A percentile compares a stretch with the other conserved stretches of the same genome.
Evolutionary conservation across 371 early-diverging fungal genomes (phyloP).

Genomic region (Batkoa obscura): DNA sequence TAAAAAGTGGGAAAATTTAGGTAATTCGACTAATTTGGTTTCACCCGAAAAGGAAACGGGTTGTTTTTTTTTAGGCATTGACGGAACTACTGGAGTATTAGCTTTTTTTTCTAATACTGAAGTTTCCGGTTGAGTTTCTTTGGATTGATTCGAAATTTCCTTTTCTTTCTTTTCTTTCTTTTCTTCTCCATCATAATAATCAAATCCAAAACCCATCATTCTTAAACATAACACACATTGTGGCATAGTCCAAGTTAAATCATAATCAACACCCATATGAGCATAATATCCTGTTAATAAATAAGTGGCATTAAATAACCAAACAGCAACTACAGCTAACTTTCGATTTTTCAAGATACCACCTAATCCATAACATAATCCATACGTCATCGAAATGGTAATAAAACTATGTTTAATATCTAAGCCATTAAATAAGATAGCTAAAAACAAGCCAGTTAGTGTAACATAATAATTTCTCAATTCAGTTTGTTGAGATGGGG

Average conservation of each 20-base stretch:
- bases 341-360: slow-evolving; percentile 5
- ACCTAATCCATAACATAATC: slow-evolving; percentile 16
- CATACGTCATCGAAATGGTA: slow-evolving; percentile 29
- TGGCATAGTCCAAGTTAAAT: slow-evolving; percentile 49
- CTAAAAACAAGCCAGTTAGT: slow-evolving; percentile 23
- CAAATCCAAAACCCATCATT: slow-evolving; percentile 38
- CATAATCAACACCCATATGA: slow-evolving; percentile 33
- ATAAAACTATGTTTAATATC: slow-evolving; percentile 33
- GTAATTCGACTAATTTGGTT: slow-evolving; percentile 17
- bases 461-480: slow-evolving; percentile 11
- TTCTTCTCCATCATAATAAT: background rate
- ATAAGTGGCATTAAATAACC: slow-evolving; percentile 38
- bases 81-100: background rate
- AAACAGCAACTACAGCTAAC: slow-evolving; percentile 19
- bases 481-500: background rate
- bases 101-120: background rate
- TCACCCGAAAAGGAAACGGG: slow-evolving; percentile 4
- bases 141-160: background rate
- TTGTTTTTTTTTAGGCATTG: background rate
- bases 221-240: slow-evolving; percentile 51
- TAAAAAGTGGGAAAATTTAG: slow-evolving; percentile 23
- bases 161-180: background rate
- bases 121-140: background rate
- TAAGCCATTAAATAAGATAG: slow-evolving; percentile 34
- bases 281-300: slow-evolving; percentile 30